These are phyloP conservation scores for Candida palmyrensis DNA, from an alignment of 805 yeast genomes.

Conservation along the genomic window DNA sequence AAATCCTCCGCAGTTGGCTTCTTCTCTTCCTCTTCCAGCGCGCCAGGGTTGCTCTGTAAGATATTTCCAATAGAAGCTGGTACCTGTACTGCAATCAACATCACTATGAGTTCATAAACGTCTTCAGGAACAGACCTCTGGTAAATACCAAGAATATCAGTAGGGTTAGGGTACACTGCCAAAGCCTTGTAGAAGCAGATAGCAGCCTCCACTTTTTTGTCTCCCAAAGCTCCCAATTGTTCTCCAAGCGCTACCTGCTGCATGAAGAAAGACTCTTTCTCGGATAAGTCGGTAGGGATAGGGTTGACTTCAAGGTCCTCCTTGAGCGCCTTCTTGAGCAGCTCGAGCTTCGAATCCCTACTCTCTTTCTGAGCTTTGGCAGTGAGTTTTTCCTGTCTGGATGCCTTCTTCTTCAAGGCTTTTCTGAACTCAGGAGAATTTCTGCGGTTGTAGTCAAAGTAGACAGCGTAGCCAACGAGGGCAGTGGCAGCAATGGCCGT, in stretches of 20 bases:
- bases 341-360: slow-evolving; percentile 55
- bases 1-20: slow-evolving; percentile 30
- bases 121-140: slow-evolving; percentile 83
- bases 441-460: slow-evolving; percentile 92
- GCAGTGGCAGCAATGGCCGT: slow-evolving; percentile 49
- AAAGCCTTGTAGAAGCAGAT: slow-evolving; percentile 89
- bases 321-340: slow-evolving; percentile 56
- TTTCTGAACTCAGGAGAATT: slow-evolving; percentile 77
- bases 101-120: slow-evolving; percentile 75
- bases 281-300: slow-evolving; percentile 60
- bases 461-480: slow-evolving; percentile 68
- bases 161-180: slow-evolving; percentile 90
- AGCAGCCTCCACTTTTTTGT: slow-evolving; percentile 77
- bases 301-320: slow-evolving; percentile 68
- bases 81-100: slow-evolving; percentile 88
- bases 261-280: slow-evolving; percentile 77
- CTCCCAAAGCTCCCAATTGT: slow-evolving; percentile 61
- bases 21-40: slow-evolving; percentile 5
- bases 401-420: slow-evolving; percentile 57
- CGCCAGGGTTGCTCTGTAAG: slow-evolving; percentile 36
- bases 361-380: slow-evolving; percentile 51
- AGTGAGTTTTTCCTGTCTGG: slow-evolving; percentile 54
- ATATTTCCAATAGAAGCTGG: slow-evolving; percentile 74
- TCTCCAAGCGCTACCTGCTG: slow-evolving; percentile 83
- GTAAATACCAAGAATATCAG: slow-evolving; percentile 83